Evolutionary conservation across 805 yeast genomes (phyloP), one percentile per base, ranked within the genome.

Genomic region (Spathaspora sp.): DNA sequence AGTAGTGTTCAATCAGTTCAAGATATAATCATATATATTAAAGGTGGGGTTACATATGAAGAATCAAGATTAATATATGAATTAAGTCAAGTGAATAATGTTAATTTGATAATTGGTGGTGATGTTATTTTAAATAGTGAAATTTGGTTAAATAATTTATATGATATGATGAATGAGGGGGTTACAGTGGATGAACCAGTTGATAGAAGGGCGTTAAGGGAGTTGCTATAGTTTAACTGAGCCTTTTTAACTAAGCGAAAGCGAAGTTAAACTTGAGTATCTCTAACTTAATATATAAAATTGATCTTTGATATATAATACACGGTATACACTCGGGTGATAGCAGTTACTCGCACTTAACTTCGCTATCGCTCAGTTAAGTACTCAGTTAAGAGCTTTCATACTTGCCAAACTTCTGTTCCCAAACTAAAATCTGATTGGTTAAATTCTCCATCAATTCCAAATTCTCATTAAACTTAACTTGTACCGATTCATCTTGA

Each of bases 21-120:
- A 59, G 92, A 87, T 58, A 72, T 88, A n/a, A 77, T 88, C 3
- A 72, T 88, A 1, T 88, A 83, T 62, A 69, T 87, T 49, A 82
- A 89, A 48, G 98, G 97, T 5, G 99, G 99, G 14, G 86, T 81
- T 1, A 93, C 98, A 1, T 90, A 82, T 64, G 98, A 93, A 66
- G 99, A 94, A 65, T 89, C 96, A 0, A 79, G 97, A 55, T 69
- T 91, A 20, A 82, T 92, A 4, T 82, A 87, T 50, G 88, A 90
- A 54, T 75, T 91, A 55, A 52, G 57, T 43, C 46, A 53, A 11
- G 12, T 18, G 10, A 72, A 81, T 35, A 82, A 80, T 9, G 76
- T 87, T 44, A 80, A 89, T 56, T 73, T 89, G 14, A 76, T 90
- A 1, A 69, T 92, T n/a, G 99, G 99, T 8, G 91, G 97, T 26